A percentile compares a stretch with the other conserved stretches of the same genome.
Conservation (phyloP, 2,329 filamentous ascomycete genomes). For the Macrophomina phaseolina region DNA sequence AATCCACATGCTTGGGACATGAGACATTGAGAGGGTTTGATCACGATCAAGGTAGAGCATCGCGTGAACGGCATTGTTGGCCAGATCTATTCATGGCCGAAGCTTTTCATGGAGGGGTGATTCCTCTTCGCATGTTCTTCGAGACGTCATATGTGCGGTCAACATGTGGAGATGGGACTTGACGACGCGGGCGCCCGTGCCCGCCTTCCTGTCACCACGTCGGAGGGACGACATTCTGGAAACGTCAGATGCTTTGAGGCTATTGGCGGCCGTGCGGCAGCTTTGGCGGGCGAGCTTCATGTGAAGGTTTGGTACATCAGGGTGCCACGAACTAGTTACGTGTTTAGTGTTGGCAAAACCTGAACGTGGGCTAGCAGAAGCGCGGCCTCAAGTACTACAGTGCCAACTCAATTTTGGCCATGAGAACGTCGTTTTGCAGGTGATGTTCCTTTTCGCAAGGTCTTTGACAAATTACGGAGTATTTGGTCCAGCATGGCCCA, state of each 20-base stretch:
- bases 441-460: no score
- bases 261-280: background rate
- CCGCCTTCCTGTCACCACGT: background rate
- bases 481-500: background rate
- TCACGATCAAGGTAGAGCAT: no score
- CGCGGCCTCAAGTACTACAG: no score
- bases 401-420: no score
- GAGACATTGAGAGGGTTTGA: background rate
- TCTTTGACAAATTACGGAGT: background rate
- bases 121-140: no score
- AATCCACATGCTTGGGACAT: background rate
- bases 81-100: no score
- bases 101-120: no score
- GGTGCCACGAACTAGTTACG: background rate
- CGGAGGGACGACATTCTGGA: background rate
- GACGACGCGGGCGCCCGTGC: background rate
- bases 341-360: background rate
- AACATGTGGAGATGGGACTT: no score
- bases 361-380: no score
- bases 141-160: no score
- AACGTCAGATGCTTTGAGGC: background rate
- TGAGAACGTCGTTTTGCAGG: no score
- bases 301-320: background rate
- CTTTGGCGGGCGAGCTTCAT: background rate
- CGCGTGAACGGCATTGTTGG: no score